A percentile compares a stretch with the other conserved stretches of the same genome.
phyloP scores from a whole-genome alignment of 2,329 filamentous ascomycete genomes.

The Fusarium sp. region DNA sequence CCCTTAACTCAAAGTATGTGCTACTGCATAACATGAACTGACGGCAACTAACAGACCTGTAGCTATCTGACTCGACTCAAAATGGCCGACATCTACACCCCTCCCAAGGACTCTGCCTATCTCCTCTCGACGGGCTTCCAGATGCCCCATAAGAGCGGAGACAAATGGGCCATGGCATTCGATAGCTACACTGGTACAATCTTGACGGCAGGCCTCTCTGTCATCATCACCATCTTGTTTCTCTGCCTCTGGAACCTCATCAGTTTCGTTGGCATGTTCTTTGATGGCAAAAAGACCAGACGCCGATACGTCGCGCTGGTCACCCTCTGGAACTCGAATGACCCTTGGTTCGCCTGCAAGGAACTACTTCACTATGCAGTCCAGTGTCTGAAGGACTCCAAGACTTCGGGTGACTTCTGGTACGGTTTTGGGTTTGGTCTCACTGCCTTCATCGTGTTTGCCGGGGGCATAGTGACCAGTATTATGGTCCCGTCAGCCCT shows the following conservation, averaged over 20 bases:
- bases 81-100: background rate
- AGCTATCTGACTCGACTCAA: background rate
- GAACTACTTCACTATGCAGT: background rate
- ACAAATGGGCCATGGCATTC: background rate
- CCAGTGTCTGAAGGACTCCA: background rate
- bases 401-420: background rate
- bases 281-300: background rate
- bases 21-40: background rate
- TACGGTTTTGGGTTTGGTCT: background rate
- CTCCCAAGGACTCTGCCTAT: background rate
- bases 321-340: background rate
- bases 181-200: background rate
- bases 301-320: background rate
- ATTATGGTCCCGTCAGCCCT: background rate
- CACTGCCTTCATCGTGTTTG: background rate
- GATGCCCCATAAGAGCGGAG: background rate
- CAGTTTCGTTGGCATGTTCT: background rate
- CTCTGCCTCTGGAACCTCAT: background rate
- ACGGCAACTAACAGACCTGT: background rate
- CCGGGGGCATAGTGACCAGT: background rate
- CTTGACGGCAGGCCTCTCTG: background rate
- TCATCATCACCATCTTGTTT: background rate
- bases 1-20: background rate
- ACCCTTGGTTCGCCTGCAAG: conserved; percentile 1
- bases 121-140: background rate